phyloP scores from a whole-genome alignment of 345 rosid species.

The Turnera subulata region DNA sequence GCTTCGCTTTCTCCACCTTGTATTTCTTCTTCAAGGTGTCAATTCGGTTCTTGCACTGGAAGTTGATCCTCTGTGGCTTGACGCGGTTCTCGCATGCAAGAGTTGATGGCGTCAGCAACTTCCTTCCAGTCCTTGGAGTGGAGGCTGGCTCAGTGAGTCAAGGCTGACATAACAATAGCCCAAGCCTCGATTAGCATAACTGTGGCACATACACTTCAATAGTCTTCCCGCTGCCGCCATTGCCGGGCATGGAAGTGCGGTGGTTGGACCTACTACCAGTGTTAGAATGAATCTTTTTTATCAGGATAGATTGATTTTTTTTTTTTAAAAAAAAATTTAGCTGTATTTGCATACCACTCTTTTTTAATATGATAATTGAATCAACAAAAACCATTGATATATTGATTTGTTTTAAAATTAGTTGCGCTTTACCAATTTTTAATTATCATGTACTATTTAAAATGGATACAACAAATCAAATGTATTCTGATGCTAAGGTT shows the following conservation, averaged over 20 bases:
- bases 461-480: too few relatives aligned
- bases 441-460: too few relatives aligned
- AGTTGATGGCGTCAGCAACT: conserved; percentile 88
- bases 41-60: conserved; percentile 96
- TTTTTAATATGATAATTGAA: too few relatives aligned
- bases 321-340: too few relatives aligned
- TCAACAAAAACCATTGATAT: too few relatives aligned
- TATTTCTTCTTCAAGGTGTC: conserved; percentile 98
- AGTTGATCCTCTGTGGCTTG: conserved; percentile 88
- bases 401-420: too few relatives aligned
- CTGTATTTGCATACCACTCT: too few relatives aligned
- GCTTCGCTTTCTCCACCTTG: conserved; percentile 80
- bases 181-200: conserved; percentile 86
- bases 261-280: too few relatives aligned
- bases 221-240: conserved; percentile 81
- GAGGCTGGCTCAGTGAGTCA: conserved; percentile 80
- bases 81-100: conserved; percentile 68
- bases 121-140: conserved; percentile 99
- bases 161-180: conserved; percentile 82
- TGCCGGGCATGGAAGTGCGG: conserved; percentile 27
- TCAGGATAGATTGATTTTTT: too few relatives aligned
- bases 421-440: too few relatives aligned
- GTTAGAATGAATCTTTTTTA: too few relatives aligned
- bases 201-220: conserved; percentile 98
- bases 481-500: too few relatives aligned